Evolutionary conservation across 1,139 yeast genomes (phyloP), one percentile per base, ranked within the genome.

Genomic region (Saccharomyces hybrid): DNA sequence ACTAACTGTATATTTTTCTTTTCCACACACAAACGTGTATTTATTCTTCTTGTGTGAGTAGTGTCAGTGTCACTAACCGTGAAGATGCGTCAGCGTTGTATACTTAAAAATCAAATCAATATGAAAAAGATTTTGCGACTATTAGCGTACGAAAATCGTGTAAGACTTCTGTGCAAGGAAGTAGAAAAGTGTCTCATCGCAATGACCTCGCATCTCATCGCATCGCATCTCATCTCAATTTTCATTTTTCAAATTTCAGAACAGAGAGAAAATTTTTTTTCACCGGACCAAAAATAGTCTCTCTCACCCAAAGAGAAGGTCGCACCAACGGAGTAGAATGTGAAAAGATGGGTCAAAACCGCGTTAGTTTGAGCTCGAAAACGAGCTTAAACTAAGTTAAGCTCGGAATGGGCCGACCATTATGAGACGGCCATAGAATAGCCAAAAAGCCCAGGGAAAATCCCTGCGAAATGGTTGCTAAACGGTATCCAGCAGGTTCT

Each of bases 161-260:
- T 11, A 38, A 4, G 44, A 38, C 44, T 38, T 20, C 44, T 13
- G 44, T 20, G 9, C 13, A 16, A 38, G 44, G 6, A 38, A 38
- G 44, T 38, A 38, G 44, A 38, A 38, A 38, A 16, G 23, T 38
- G 44, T 38, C 44, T 38, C 44, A 38, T 38, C 44, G 44, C 41
- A 34, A 6, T 34, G 41, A 5, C 16, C 41, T 34, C 41, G 41
- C 44, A 38, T 20, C 44, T 38, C 44, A 38, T 38, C 44, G 44
- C 44, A 38, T 38, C 44, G 44, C 44, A 38, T 20, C 44, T 38
- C 44, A 38, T 38, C 44, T 38, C 44, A 38, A 38, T 38, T 38
- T 38, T 38, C 44, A 38, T 9, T 9, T 38, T 38, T 38, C 44
- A 38, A 9, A 3, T 38, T n/a, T 38, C 44, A 38, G 25, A 27